Conservation (phyloP, 1,284 basidiomycete species). For the Ceratobasidium sp. region DNA sequence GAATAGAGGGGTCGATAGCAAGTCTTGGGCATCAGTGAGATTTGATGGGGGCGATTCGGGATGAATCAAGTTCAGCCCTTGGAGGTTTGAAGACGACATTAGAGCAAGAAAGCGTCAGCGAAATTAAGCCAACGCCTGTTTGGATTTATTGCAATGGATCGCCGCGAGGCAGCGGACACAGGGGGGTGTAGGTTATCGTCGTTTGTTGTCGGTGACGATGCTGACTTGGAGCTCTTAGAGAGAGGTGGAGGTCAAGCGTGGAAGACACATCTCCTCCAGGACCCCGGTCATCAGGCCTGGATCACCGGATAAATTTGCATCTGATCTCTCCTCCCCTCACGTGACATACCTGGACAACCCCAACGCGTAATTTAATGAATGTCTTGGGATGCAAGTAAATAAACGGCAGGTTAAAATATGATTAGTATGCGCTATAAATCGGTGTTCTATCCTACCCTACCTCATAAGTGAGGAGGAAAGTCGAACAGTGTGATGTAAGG, state of each 20-base stretch:
- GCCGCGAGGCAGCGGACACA: background rate
- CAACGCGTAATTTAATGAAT: no score
- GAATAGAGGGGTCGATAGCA: slow-evolving; percentile 69
- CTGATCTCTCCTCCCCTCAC: background rate
- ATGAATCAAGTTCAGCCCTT: slow-evolving; percentile 83
- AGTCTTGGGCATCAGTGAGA: slow-evolving; percentile 66
- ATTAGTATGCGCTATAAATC: no score
- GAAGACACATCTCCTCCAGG: slow-evolving; percentile 9
- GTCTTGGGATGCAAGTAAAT: no score
- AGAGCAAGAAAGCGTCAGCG: slow-evolving; percentile 5
- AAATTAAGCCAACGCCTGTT: background rate
- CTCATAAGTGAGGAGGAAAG: no score
- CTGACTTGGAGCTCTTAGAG: slow-evolving; percentile 12
- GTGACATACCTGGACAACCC: no score
- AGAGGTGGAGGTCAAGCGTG: slow-evolving; percentile 19
- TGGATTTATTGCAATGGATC: background rate
- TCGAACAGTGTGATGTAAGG: no score
- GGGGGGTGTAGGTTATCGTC: slow-evolving; percentile 16
- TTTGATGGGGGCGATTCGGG: slow-evolving; percentile 60
- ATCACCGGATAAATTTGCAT: slow-evolving; percentile 15
- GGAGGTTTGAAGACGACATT: slow-evolving; percentile 58
- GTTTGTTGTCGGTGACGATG: slow-evolving; percentile 1
- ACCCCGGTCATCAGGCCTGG: slow-evolving; percentile 13
- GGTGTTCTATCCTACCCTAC: no score
- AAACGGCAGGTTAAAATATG: no score